phyloP scores from a whole-genome alignment of 2,329 filamentous ascomycete genomes.

The Ophiostoma pallidulum region DNA sequence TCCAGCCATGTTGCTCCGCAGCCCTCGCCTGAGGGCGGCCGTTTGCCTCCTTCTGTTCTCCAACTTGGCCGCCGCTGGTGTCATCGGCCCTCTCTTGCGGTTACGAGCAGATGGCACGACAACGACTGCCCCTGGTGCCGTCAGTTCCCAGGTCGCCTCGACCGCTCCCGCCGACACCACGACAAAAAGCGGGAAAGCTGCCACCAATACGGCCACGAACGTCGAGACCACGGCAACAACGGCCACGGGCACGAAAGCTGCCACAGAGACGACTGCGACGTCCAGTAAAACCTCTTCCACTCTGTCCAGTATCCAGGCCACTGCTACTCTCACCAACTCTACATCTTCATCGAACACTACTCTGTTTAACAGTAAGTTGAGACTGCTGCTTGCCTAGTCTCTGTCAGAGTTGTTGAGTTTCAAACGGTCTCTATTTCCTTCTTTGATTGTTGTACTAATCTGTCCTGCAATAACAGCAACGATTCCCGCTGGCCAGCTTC shows the following conservation, averaged over 20 bases:
- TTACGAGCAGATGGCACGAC: constrained; percentile 9
- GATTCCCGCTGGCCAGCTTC: constrained; percentile 48
- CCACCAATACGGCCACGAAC: not conserved
- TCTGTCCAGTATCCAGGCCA: constrained; percentile 1
- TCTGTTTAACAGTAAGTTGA: constrained; percentile 20
- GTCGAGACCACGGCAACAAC: not conserved
- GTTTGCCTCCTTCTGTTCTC: constrained; percentile 14
- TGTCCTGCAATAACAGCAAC: constrained; percentile 27
- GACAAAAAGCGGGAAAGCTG: too few relatives aligned
- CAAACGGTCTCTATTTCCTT: not conserved
- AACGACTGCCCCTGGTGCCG: constrained; percentile 2
- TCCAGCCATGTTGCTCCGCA: constrained; percentile 11
- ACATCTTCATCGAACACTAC: constrained; percentile 15
- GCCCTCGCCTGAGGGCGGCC: constrained; percentile 12
- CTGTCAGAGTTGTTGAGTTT: not conserved
- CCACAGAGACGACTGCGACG: not conserved
- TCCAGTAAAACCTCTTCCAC: not conserved
- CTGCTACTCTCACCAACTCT: not conserved
- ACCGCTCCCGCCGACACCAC: not conserved
- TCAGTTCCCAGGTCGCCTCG: not conserved
- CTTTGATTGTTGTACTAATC: not conserved
- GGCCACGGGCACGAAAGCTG: too few relatives aligned
- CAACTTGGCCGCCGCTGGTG: constrained; percentile 14
- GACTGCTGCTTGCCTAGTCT: not conserved
- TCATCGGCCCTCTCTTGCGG: constrained; percentile 11